Conservation (phyloP, 2,329 filamentous ascomycete genomes). For the Epichloe sp. region DNA sequence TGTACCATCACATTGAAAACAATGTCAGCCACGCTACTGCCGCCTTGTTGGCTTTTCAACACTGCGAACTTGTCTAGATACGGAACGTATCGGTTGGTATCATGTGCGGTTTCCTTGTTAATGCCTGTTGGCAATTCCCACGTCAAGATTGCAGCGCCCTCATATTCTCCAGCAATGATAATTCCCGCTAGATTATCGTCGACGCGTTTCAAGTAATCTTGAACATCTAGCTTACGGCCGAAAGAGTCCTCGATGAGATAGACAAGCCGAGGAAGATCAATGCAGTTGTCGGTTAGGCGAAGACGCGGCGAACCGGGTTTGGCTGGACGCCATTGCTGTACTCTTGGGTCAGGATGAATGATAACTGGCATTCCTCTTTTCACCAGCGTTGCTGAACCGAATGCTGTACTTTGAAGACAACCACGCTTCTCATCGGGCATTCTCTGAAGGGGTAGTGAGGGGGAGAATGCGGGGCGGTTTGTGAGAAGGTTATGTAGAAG, state of each 20-base stretch:
- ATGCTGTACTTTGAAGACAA: slow-evolving; percentile 19
- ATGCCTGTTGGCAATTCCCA: slow-evolving; percentile 69
- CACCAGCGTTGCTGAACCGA: slow-evolving; percentile 57
- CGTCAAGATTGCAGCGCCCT: slow-evolving; percentile 86
- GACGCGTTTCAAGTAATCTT: slow-evolving; percentile 73
- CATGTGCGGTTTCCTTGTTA: slow-evolving; percentile 38
- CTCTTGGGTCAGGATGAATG: slow-evolving; percentile 65
- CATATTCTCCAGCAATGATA: slow-evolving; percentile 92
- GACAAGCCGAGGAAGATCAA: slow-evolving; percentile 72
- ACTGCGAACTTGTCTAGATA: slow-evolving; percentile 98
- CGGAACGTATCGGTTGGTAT: slow-evolving; percentile 58
- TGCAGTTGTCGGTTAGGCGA: slow-evolving; percentile 62
- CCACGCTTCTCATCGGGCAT: slow-evolving; percentile 27
- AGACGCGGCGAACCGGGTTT: slow-evolving; percentile 45
- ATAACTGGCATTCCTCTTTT: slow-evolving; percentile 86
- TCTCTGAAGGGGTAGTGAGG: slow-evolving; percentile 67
- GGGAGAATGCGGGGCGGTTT: slow-evolving; percentile 85
- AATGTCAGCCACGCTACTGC: slow-evolving; percentile 84
- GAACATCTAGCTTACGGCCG: slow-evolving; percentile 66
- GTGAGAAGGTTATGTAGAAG: slow-evolving; percentile 92
- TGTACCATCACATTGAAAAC: slow-evolving; percentile 94
- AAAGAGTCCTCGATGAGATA: slow-evolving; percentile 93
- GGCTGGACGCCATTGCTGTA: slow-evolving; percentile 55
- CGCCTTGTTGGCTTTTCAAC: slow-evolving; percentile 73
- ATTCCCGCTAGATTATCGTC: slow-evolving; percentile 72